Conservation (phyloP, 106 monocot genomes). For the Hemerocallis citrina region DNA sequence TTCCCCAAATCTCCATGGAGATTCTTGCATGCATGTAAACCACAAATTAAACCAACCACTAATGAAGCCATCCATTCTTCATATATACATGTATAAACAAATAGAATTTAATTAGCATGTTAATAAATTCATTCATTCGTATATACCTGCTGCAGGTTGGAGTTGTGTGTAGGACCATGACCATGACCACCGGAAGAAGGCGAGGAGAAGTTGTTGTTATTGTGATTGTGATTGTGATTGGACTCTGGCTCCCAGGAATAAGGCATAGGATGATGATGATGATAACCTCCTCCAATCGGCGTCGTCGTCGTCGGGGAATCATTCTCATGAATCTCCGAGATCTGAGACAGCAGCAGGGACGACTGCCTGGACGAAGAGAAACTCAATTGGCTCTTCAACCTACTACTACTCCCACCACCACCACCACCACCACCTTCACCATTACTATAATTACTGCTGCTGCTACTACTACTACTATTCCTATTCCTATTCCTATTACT, state of each 20-base stretch:
- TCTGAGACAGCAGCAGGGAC: neutral
- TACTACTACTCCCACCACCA: neutral
- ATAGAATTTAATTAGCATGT: too few species aligned
- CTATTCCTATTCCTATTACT: neutral
- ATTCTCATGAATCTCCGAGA: conserved; percentile 3
- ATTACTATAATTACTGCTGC: too few species aligned
- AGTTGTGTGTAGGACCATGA: conserved; percentile 3
- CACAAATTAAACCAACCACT: neutral
- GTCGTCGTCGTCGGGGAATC: neutral
- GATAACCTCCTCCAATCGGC: neutral
- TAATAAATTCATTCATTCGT: too few species aligned
- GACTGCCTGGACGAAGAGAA: conserved; percentile 8
- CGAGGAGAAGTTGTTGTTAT: conserved; percentile 4
- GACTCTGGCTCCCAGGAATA: conserved; percentile 16
- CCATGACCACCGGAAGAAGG: neutral
- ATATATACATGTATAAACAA: too few species aligned
- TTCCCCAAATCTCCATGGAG: conserved; percentile 32
- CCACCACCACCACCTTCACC: neutral
- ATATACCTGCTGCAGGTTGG: neutral
- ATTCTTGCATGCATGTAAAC: neutral
- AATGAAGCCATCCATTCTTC: neutral
- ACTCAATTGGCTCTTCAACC: conserved; percentile 10
- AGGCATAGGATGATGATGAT: neutral
- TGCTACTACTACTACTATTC: too few species aligned
- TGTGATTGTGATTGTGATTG: neutral